Evolutionary conservation across 371 early-diverging fungal genomes (phyloP).

Genomic region (Massospora cicadina): DNA sequence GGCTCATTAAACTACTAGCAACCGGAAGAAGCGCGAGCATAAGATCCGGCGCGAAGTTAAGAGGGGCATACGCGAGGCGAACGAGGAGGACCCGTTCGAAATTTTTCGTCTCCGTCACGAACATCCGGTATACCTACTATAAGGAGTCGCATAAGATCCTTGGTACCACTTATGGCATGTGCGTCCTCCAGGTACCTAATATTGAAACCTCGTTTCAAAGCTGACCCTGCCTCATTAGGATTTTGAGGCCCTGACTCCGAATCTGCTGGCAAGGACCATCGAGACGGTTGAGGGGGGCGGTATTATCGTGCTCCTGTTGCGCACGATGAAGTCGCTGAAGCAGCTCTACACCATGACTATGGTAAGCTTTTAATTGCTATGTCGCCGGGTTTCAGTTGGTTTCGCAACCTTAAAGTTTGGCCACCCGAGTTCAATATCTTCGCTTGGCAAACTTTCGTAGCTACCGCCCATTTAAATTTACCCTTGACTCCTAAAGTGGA

Average conservation of each 20-base stretch:
- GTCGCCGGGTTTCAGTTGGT: not conserved
- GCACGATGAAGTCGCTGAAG: conserved; percentile 84
- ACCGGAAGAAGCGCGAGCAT: conserved; percentile 90
- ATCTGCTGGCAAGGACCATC: conserved; percentile 89
- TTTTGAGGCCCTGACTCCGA: conserved; percentile 97
- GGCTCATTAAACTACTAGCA: conserved; percentile 23
- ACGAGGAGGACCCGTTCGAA: conserved; percentile 91
- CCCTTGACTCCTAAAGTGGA: too few species aligned
- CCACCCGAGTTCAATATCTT: too few species aligned
- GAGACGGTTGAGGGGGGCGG: conserved; percentile 99
- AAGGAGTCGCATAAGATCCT: conserved; percentile 97
- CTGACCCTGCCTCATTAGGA: conserved; percentile 30
- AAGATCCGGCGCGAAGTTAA: conserved; percentile 84
- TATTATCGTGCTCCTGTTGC: conserved; percentile 80
- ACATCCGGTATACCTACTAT: conserved; percentile 95
- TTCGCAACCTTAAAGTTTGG: too few species aligned
- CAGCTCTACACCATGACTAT: conserved; percentile 95
- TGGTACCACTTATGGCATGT: conserved; percentile 98
- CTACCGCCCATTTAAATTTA: too few species aligned
- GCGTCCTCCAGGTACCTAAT: conserved; percentile 61
- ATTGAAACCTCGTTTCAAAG: conserved; percentile 10
- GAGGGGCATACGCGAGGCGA: conserved; percentile 71
- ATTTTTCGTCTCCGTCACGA: conserved; percentile 81
- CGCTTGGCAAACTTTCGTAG: too few species aligned
- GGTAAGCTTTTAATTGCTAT: conserved; percentile 24